Conservation (phyloP, 1,284 basidiomycete genomes). For the Cutaneotrichosporon cavernicola region DNA sequence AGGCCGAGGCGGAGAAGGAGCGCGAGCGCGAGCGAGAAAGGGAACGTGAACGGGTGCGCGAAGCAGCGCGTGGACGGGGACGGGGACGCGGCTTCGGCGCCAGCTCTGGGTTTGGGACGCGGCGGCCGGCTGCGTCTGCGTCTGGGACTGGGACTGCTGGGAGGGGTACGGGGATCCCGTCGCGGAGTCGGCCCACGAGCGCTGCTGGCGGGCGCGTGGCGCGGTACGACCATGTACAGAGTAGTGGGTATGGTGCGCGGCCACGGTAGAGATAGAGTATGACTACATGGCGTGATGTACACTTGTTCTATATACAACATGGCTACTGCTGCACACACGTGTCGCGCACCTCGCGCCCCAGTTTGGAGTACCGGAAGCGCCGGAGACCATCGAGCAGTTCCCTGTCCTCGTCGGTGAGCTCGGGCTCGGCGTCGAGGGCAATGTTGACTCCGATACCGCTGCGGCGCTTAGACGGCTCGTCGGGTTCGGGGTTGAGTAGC, state of each 20-base stretch:
- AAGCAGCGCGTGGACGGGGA: neutral
- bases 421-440: slow-evolving; percentile 2
- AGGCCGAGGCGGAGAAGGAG: slow-evolving; percentile 26
- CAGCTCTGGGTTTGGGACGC: slow-evolving; percentile 7
- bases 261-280: slow-evolving; percentile 2
- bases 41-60: slow-evolving; percentile 17
- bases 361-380: slow-evolving; percentile 36
- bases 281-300: slow-evolving; percentile 6
- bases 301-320: neutral
- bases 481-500: slow-evolving; percentile 29
- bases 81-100: slow-evolving; percentile 11
- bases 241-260: slow-evolving; percentile 49
- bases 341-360: slow-evolving; percentile 44
- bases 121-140: slow-evolving; percentile 18
- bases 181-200: slow-evolving; percentile 14
- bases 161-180: slow-evolving; percentile 8
- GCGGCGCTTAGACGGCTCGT: slow-evolving; percentile 17
- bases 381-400: slow-evolving; percentile 43
- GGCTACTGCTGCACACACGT: slow-evolving; percentile 42
- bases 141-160: neutral
- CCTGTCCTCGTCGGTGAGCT: slow-evolving; percentile 34
- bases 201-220: slow-evolving; percentile 34
- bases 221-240: slow-evolving; percentile 37
- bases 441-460: slow-evolving; percentile 24
- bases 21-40: slow-evolving; percentile 15